Evolutionary conservation across 1,284 basidiomycete genomes (phyloP).

Genomic region (Moesziomyces sp.): DNA sequence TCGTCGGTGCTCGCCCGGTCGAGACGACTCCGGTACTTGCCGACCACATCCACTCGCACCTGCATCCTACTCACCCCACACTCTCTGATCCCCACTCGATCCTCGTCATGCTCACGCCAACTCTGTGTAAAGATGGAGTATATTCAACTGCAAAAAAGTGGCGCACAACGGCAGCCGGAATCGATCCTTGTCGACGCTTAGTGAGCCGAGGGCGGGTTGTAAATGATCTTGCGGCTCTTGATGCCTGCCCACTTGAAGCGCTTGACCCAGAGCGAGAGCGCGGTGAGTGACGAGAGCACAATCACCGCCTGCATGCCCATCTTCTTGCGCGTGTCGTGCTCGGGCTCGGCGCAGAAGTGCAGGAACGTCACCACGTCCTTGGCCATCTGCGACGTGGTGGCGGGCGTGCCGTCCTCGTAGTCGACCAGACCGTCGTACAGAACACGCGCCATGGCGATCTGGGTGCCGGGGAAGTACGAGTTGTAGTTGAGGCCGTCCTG

Average conservation of each 20-base stretch:
- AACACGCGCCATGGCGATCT: conserved; percentile 97
- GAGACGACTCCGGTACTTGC: too few relatives aligned
- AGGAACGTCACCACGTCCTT: conserved; percentile 98
- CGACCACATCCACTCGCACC: too few relatives aligned
- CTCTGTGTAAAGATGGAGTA: neutral
- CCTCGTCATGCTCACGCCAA: too few relatives aligned
- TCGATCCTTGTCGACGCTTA: conserved; percentile 2
- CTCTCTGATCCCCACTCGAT: too few relatives aligned
- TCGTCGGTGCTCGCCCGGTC: too few relatives aligned
- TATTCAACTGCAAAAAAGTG: neutral
- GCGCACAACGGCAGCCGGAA: too few relatives aligned
- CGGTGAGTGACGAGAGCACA: conserved; percentile 56
- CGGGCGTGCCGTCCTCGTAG: conserved; percentile 79
- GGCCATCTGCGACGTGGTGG: conserved; percentile 98
- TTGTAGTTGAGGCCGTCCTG: conserved; percentile 73
- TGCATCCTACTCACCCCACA: too few relatives aligned
- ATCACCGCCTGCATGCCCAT: conserved; percentile 76
- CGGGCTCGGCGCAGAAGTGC: conserved; percentile 79
- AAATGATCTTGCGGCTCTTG: conserved; percentile 61
- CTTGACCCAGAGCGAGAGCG: conserved; percentile 60
- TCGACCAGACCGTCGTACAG: conserved; percentile 80
- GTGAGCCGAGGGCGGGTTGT: conserved; percentile 57
- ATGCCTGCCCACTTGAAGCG: conserved; percentile 63
- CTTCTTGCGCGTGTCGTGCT: conserved; percentile 97
- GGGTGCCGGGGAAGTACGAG: conserved; percentile 70